A percentile compares a stretch with the other conserved stretches of the same genome.
phyloP scores from a whole-genome alignment of 2,329 filamentous ascomycete species.

The Sphaerulina populicola region DNA sequence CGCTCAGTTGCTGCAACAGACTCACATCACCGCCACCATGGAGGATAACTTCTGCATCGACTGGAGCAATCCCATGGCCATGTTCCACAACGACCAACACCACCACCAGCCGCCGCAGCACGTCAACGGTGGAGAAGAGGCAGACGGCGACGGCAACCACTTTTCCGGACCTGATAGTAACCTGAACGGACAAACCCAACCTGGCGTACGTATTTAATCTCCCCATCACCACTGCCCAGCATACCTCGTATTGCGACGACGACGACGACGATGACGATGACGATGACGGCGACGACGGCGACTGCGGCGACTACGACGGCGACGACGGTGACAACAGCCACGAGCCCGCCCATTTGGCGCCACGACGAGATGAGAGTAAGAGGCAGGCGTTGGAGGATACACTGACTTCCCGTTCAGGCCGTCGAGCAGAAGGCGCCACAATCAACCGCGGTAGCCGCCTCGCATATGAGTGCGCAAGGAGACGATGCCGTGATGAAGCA shows the following conservation, averaged over 20 bases:
- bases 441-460: background rate
- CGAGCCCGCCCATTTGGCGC: background rate
- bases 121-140: constrained; percentile 10
- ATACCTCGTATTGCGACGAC: background rate
- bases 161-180: constrained; percentile 19
- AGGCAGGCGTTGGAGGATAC: constrained; percentile 4
- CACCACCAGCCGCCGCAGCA: constrained; percentile 5
- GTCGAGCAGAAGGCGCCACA: background rate
- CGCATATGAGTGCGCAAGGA: background rate
- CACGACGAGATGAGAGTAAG: background rate
- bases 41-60: constrained; percentile 16
- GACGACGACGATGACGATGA: background rate
- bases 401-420: constrained; percentile 19
- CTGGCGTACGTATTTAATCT: constrained; percentile 15
- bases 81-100: constrained; percentile 10
- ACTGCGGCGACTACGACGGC: background rate
- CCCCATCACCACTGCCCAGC: background rate
- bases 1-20: background rate
- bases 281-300: background rate
- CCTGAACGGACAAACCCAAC: constrained; percentile 9
- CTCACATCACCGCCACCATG: background rate
- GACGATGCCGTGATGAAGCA: constrained; percentile 15
- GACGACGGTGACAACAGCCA: background rate
- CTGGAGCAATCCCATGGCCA: constrained; percentile 21
- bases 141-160: constrained; percentile 21